Conservation (phyloP, 1,139 yeast species). For the Geotrichum restrictum region DNA sequence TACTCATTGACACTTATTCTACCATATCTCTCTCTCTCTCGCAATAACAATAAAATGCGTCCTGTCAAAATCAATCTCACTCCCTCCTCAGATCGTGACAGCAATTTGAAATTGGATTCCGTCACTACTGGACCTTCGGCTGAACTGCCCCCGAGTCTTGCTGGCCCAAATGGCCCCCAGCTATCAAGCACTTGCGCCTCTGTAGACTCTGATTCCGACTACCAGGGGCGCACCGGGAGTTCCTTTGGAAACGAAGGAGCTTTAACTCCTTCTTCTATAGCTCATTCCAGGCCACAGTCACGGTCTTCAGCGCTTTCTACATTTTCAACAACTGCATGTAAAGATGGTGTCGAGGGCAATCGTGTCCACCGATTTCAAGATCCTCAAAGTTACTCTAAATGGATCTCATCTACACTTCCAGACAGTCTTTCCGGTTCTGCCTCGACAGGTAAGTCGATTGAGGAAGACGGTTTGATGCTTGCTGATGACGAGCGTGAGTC, state of each 20-base stretch:
- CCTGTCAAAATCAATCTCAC: slow-evolving; percentile 5
- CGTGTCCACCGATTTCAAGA: slow-evolving; percentile 48
- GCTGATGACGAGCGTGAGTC: neutral
- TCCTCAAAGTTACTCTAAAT: slow-evolving; percentile 35
- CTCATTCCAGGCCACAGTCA: slow-evolving; percentile 52
- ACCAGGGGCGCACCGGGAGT: slow-evolving; percentile 26
- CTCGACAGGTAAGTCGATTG: neutral
- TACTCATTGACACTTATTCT: too few species aligned
- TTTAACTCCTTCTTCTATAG: slow-evolving; percentile 14
- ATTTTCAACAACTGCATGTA: slow-evolving; percentile 65
- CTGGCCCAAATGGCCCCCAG: slow-evolving; percentile 1
- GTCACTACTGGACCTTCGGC: neutral
- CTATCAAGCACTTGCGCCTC: slow-evolving; percentile 31
- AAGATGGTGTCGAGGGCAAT: slow-evolving; percentile 68
- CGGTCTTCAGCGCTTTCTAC: slow-evolving; percentile 62
- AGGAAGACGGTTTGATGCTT: neutral
- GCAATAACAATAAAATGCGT: neutral
- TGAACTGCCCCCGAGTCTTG: neutral
- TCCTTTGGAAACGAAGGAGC: neutral
- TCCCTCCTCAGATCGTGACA: neutral
- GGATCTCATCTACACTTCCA: slow-evolving; percentile 26
- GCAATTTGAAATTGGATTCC: neutral
- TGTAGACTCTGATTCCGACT: slow-evolving; percentile 37
- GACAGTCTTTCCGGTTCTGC: slow-evolving; percentile 8
- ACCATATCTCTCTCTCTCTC: too few species aligned